These are phyloP conservation scores for Serendipita vermifera DNA, from an alignment of 768 basidiomycete species.

Conservation along the genomic window DNA sequence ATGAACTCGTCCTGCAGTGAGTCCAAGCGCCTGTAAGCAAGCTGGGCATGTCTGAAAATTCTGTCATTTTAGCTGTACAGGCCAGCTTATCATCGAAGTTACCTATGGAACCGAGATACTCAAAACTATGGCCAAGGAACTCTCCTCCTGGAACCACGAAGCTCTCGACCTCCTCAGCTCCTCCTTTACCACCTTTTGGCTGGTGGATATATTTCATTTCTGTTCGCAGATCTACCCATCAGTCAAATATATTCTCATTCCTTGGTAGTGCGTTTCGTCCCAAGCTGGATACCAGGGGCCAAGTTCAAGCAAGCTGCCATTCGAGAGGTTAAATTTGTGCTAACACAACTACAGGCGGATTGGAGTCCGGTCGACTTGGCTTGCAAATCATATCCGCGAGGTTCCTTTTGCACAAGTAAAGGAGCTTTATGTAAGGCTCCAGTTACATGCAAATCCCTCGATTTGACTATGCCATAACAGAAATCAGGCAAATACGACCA, in stretches of 20 bases:
- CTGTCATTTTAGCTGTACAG: neutral
- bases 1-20: no score
- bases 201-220: neutral
- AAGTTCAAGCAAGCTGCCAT: neutral
- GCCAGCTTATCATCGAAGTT: neutral
- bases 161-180: neutral
- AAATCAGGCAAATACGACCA: neutral
- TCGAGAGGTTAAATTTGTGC: neutral
- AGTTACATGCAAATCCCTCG: neutral
- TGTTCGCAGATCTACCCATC: neutral
- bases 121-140: neutral
- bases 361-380: neutral
- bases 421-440: neutral
- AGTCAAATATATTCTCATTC: neutral
- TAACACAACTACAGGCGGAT: neutral
- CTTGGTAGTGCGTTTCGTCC: constrained; percentile 4
- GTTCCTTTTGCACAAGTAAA: neutral
- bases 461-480: neutral
- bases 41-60: no score
- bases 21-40: no score
- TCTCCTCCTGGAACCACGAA: neutral
- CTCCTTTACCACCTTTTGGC: neutral
- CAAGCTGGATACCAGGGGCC: constrained; percentile 6
- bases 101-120: neutral
- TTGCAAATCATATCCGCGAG: neutral